Conservation (phyloP, 257 asterid species). For the Forsythia viridissima region DNA sequence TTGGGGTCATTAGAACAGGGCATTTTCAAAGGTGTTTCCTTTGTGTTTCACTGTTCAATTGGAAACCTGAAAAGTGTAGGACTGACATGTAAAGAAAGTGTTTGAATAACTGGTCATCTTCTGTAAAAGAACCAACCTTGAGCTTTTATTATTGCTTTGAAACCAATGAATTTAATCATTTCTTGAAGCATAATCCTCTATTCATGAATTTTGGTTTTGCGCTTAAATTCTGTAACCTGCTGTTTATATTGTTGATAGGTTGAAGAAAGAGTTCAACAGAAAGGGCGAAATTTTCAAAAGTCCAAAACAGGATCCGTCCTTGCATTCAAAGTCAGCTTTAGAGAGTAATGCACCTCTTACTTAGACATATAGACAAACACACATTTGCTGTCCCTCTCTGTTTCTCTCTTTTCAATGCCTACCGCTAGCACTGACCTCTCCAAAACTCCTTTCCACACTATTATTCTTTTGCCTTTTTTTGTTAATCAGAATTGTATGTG, state of each 20-base stretch:
- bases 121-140: not conserved
- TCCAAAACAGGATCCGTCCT: slow-evolving; percentile 92
- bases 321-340: slow-evolving; percentile 98
- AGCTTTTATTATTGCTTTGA: not conserved
- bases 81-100: not conserved
- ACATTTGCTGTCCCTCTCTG: slow-evolving; percentile 13
- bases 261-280: slow-evolving; percentile 88
- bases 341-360: slow-evolving; percentile 68
- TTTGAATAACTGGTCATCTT: not conserved
- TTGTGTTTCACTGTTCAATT: not conserved
- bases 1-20: not conserved
- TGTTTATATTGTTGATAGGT: slow-evolving; percentile 51
- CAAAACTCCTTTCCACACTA: not conserved
- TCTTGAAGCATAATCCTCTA: slow-evolving; percentile 1
- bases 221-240: slow-evolving; percentile 2
- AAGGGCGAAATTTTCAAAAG: slow-evolving; percentile 71
- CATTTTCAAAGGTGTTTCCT: not conserved
- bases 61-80: not conserved
- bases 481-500: not conserved
- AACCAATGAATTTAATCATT: not conserved
- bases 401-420: slow-evolving; percentile 12
- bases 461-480: not conserved
- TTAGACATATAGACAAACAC: not conserved
- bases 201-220: not conserved
- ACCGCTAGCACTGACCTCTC: not conserved